Evolutionary conservation across 164 flowering plant genomes (phyloP).

Genomic region (Magnolia kwangsiensis): DNA sequence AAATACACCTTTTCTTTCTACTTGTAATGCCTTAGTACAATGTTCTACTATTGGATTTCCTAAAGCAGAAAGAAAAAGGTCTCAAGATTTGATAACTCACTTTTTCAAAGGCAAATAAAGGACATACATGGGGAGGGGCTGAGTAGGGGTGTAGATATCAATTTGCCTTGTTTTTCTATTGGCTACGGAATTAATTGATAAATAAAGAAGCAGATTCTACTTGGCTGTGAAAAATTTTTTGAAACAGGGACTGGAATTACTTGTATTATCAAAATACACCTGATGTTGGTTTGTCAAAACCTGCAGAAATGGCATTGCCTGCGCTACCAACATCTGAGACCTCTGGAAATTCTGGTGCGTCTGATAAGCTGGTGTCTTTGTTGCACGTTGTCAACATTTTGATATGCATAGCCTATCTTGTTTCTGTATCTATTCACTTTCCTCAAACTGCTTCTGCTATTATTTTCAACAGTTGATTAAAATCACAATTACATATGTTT

Average conservation of each 20-base stretch:
- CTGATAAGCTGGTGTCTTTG: not conserved
- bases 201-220: not conserved
- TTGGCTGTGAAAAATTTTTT: not conserved
- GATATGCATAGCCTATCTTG: not conserved
- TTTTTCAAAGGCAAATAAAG: too few relatives aligned
- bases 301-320: constrained; percentile 83
- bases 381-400: not conserved
- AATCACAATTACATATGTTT: not conserved
- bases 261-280: not conserved
- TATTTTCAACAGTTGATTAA: not conserved
- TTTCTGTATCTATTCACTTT: not conserved
- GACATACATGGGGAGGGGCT: too few relatives aligned
- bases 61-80: too few relatives aligned
- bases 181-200: not conserved
- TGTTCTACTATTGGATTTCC: too few relatives aligned
- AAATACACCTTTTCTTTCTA: too few relatives aligned
- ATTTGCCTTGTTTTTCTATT: too few relatives aligned
- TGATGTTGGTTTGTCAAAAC: constrained; percentile 9
- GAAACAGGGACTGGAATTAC: not conserved
- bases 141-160: not conserved
- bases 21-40: too few relatives aligned
- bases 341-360: constrained; percentile 52
- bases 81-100: too few relatives aligned
- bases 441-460: not conserved
- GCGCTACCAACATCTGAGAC: constrained; percentile 24